Conservation (phyloP, 305 asterid species). For the Withania somnifera region DNA sequence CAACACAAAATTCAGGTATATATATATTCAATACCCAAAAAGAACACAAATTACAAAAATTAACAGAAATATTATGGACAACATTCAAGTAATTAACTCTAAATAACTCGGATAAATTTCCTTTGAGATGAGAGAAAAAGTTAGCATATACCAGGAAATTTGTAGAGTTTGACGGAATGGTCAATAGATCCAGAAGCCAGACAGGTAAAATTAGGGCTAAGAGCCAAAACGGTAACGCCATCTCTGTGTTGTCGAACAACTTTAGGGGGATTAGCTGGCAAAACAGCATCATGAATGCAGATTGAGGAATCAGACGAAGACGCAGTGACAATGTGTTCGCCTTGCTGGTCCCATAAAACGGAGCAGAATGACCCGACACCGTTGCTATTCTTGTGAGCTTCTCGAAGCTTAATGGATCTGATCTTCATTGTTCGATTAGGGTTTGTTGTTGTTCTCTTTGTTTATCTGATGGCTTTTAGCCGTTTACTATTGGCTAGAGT, state of each 20-base stretch:
- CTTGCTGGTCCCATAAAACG: constrained; percentile 57
- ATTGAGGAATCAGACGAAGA: constrained; percentile 72
- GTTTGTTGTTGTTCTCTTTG: not conserved
- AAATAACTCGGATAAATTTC: not conserved
- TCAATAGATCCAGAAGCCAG: constrained; percentile 94
- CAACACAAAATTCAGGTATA: not conserved
- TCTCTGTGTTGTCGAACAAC: constrained; percentile 64
- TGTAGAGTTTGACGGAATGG: constrained; percentile 93
- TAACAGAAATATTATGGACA: not conserved
- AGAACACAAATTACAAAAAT: not conserved
- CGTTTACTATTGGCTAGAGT: not conserved
- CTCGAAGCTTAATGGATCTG: constrained; percentile 80
- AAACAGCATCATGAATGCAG: constrained; percentile 60
- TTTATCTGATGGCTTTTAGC: not conserved
- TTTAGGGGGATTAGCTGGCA: constrained; percentile 56
- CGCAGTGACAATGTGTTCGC: constrained; percentile 66
- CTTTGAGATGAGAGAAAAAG: not conserved
- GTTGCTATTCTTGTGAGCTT: constrained; percentile 52
- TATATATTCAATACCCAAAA: not conserved
- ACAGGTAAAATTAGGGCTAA: constrained; percentile 75
- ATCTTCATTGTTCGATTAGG: constrained; percentile 43
- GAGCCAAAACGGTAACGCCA: constrained; percentile 80
- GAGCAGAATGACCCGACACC: constrained; percentile 44
- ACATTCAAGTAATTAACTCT: not conserved
- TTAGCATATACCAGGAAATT: constrained; percentile 60